Evolutionary conservation across 257 asterid genomes (phyloP), one percentile per base, ranked within the genome.

Genomic region (Nicotiana obtusifolia): DNA sequence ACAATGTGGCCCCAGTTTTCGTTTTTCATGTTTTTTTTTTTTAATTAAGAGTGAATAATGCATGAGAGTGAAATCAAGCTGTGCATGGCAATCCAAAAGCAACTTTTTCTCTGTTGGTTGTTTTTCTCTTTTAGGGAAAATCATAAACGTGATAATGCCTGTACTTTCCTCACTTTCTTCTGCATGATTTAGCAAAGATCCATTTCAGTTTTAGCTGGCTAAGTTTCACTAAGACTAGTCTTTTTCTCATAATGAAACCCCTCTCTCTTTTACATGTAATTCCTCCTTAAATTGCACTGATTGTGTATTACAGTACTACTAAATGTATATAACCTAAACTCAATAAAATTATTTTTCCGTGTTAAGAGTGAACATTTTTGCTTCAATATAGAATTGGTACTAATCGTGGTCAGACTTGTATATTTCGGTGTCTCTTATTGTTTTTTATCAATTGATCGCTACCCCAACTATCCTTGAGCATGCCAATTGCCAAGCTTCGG

Each of bases 141-240:
- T 65, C 61, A 68, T 77, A 53, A 84, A 80, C 80, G 82, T 80
- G 82, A 64, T 5, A 24, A 24, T 24, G 20, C 20, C 37, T 57
- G 78, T 65, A 66, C 80, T 28, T 69, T 33, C 4, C 31, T 73
- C 53, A 26, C 26, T 49, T 47, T 47, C 44, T 78, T 54, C 80
- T 37, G 10, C 57, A 67, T 60, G 52, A 37, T 53, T 47, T 10
- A 71, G 26, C 64, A 73, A 80, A 14, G 62, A 60, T 84, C 78
- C 71, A 84, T 69, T 59, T 37, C 30, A 16, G 8, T 79, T 64
- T 81, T 52, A 65, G 87, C 82, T 76, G 77, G 77, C 57, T 52
- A 52, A 15, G 57, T 52, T 52, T 14, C 13, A 5, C 5, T 52
- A 52, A 14, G 19, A 52, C 17, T 52, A 52, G 57, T 52, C 57